Evolutionary conservation across 306 rosid species (phyloP).

Genomic region (Sindora glabra): DNA sequence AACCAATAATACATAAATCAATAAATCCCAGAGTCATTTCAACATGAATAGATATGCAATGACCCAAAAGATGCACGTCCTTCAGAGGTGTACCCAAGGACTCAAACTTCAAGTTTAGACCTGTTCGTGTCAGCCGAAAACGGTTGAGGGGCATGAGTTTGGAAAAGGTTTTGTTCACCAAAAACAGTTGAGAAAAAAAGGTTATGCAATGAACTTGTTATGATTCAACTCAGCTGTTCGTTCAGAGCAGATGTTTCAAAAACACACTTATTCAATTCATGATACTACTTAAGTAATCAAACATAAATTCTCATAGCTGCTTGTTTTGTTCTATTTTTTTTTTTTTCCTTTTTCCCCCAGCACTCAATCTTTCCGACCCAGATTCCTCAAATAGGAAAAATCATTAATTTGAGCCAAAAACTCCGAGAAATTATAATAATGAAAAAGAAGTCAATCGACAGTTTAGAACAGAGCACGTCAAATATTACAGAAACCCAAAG

Average conservation of each 20-base stretch:
- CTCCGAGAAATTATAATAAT: no score
- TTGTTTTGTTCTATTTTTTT: no score
- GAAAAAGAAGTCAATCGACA: neutral
- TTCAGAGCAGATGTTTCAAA: neutral
- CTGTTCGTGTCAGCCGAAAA: no score
- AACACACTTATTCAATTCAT: neutral
- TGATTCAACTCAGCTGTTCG: no score
- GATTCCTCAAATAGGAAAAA: neutral
- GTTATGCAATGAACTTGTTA: neutral
- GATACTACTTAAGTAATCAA: no score
- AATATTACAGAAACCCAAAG: neutral
- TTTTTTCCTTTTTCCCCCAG: neutral
- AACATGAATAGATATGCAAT: neutral
- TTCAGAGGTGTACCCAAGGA: no score
- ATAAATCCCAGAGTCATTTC: neutral
- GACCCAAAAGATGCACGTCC: no score
- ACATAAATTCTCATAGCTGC: neutral
- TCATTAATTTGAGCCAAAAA: neutral
- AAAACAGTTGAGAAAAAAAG: no score
- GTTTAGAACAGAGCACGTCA: neutral
- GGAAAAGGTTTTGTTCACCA: no score
- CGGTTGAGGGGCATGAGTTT: no score
- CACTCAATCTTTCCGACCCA: no score
- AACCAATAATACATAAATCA: neutral
- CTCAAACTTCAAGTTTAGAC: no score